phyloP scores from a whole-genome alignment of 495 filamentous ascomycete species.

The Lophiotrema nucula region DNA sequence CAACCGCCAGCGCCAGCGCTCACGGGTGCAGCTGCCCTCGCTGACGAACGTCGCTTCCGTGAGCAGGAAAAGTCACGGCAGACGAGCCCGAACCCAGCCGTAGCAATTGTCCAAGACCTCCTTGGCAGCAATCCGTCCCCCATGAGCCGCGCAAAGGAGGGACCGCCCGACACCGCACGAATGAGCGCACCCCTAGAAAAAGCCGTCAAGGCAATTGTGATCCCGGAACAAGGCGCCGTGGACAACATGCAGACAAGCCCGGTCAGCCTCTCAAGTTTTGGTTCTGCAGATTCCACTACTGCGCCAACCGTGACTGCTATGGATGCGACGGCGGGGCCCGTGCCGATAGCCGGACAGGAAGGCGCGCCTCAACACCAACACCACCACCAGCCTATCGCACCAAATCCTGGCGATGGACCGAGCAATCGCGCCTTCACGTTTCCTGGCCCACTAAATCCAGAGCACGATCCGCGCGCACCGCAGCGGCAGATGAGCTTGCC shows the following conservation, averaged over 20 bases:
- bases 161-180: slow-evolving; percentile 38
- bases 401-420: slow-evolving; percentile 30
- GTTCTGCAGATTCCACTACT: slow-evolving; percentile 39
- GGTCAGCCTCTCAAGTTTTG: slow-evolving; percentile 46
- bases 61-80: slow-evolving; percentile 49
- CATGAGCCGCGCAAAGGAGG: slow-evolving; percentile 54
- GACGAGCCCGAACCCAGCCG: slow-evolving; percentile 53
- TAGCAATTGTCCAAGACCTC: slow-evolving; percentile 54
- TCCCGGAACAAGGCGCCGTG: slow-evolving; percentile 37
- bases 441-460: slow-evolving; percentile 43
- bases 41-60: slow-evolving; percentile 52
- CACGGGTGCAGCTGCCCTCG: slow-evolving; percentile 56
- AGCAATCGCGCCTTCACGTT: slow-evolving; percentile 44
- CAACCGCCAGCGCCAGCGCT: slow-evolving; percentile 36
- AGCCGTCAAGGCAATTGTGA: slow-evolving; percentile 43
- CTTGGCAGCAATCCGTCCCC: slow-evolving; percentile 50
- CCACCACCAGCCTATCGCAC: slow-evolving; percentile 24
- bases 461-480: slow-evolving; percentile 46
- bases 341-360: slow-evolving; percentile 1
- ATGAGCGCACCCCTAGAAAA: slow-evolving; percentile 46
- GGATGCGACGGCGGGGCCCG: slow-evolving; percentile 37
- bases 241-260: slow-evolving; percentile 46
- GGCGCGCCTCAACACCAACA: slow-evolving; percentile 10
- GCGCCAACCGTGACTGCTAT: slow-evolving; percentile 50
- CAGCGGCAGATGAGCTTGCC: slow-evolving; percentile 72